Evolutionary conservation across 2,329 filamentous ascomycete species (phyloP).

Genomic region (Ambrosiella cleistominuta): DNA sequence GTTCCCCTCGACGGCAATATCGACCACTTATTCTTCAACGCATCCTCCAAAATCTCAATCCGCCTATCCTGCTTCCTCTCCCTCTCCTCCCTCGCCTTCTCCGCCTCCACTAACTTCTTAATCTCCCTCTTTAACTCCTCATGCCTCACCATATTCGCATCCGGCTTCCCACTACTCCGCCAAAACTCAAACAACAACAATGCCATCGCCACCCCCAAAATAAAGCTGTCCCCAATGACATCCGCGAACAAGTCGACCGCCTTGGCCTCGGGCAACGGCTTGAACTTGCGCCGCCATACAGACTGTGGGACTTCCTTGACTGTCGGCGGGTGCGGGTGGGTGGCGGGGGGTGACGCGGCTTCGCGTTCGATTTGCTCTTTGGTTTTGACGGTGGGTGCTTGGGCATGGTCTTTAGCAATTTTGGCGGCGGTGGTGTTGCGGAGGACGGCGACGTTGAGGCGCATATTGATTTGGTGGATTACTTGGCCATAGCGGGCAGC

Average conservation of each 20-base stretch:
- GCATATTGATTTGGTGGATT: slow-evolving; percentile 52
- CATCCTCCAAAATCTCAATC: slow-evolving; percentile 35
- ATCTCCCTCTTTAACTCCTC: slow-evolving; percentile 30
- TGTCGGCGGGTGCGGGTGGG: slow-evolving; percentile 4
- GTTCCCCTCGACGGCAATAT: slow-evolving; percentile 24
- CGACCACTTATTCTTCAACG: slow-evolving; percentile 33
- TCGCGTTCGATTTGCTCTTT: slow-evolving; percentile 42
- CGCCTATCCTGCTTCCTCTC: slow-evolving; percentile 30
- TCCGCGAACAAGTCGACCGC: slow-evolving; percentile 51
- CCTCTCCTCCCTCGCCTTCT: slow-evolving; percentile 30
- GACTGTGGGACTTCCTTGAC: slow-evolving; percentile 19
- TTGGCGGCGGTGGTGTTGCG: slow-evolving; percentile 40
- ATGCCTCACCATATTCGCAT: slow-evolving; percentile 36
- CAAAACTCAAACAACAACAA: slow-evolving; percentile 46
- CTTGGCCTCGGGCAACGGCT: slow-evolving; percentile 44
- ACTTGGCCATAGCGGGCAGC: slow-evolving; percentile 44
- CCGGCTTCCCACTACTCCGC: slow-evolving; percentile 41
- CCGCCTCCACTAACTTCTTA: slow-evolving; percentile 31
- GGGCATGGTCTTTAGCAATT: slow-evolving; percentile 42
- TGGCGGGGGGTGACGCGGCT: slow-evolving; percentile 14
- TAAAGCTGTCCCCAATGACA: slow-evolving; percentile 45
- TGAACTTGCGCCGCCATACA: slow-evolving; percentile 45
- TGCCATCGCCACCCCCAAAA: slow-evolving; percentile 37
- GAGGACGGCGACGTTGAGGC: slow-evolving; percentile 39
- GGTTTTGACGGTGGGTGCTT: slow-evolving; percentile 47